Conservation (phyloP, 768 basidiomycete genomes). For the Leccinum subtestaceum region DNA sequence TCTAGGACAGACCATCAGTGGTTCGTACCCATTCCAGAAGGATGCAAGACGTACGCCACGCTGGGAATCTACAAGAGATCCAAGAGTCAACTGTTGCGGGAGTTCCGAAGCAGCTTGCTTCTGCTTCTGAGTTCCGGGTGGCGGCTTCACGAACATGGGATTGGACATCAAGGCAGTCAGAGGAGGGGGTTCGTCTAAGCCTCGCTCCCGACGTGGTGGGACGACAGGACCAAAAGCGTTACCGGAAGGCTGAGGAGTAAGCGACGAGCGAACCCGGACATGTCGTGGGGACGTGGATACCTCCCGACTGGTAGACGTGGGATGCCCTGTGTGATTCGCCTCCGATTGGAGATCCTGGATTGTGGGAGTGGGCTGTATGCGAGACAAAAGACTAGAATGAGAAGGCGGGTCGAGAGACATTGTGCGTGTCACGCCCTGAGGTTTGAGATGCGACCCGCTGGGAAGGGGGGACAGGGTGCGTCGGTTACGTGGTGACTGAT, state of each 20-base stretch:
- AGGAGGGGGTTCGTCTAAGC: constrained; percentile 69
- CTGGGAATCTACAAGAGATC: constrained; percentile 55
- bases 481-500: constrained; percentile 35
- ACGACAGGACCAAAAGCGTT: constrained; percentile 41
- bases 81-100: constrained; percentile 47
- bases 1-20: constrained; percentile 31
- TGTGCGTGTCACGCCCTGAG: constrained; percentile 46
- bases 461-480: constrained; percentile 44
- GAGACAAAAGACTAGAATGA: constrained; percentile 21
- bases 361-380: constrained; percentile 29
- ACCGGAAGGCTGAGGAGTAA: constrained; percentile 64
- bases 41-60: constrained; percentile 45
- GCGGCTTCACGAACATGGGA: constrained; percentile 68
- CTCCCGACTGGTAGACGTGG: constrained; percentile 32
- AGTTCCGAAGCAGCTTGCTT: constrained; percentile 20
- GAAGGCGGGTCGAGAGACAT: constrained; percentile 72
- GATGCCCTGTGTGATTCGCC: constrained; percentile 17
- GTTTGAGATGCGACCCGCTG: constrained; percentile 33
- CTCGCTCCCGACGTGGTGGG: constrained; percentile 41
- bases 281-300: constrained; percentile 47
- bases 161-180: constrained; percentile 58
- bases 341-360: constrained; percentile 33
- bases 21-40: not conserved
- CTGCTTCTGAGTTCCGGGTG: constrained; percentile 33
- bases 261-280: constrained; percentile 58